phyloP scores from a whole-genome alignment of 345 rosid species.

The Rhodamnia argentea region DNA sequence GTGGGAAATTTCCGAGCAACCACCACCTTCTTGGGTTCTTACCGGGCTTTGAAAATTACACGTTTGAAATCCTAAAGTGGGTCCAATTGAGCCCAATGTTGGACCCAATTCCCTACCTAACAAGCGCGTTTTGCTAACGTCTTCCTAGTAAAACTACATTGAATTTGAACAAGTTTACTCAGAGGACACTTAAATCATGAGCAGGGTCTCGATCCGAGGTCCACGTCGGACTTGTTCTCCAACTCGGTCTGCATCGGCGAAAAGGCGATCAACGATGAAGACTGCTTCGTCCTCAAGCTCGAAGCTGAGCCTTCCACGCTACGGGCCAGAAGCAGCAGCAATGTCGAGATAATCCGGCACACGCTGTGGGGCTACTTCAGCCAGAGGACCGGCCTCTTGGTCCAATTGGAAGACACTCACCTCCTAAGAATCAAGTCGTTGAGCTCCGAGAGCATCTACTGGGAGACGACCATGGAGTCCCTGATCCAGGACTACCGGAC shows the following conservation, averaged over 20 bases:
- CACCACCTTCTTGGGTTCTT: background rate
- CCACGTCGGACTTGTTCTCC: constrained; percentile 61
- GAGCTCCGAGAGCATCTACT: constrained; percentile 43
- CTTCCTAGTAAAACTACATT: background rate
- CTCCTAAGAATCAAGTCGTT: constrained; percentile 54
- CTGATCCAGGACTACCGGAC: constrained; percentile 57
- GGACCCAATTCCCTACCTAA: background rate
- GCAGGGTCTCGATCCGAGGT: constrained; percentile 89
- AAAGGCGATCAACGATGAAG: constrained; percentile 52
- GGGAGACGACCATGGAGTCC: constrained; percentile 96
- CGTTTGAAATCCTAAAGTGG: background rate
- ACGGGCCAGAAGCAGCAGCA: constrained; percentile 56
- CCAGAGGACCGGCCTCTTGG: constrained; percentile 78
- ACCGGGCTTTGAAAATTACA: background rate
- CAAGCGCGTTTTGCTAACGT: background rate
- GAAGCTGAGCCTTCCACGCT: constrained; percentile 53
- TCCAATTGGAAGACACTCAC: constrained; percentile 75
- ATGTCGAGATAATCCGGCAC: constrained; percentile 68
- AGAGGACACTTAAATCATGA: background rate
- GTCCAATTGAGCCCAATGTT: background rate
- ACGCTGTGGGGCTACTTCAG: constrained; percentile 88
- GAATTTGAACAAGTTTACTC: background rate
- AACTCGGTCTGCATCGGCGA: constrained; percentile 70
- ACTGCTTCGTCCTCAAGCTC: constrained; percentile 67
- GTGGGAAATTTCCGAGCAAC: background rate